A percentile compares a stretch with the other conserved stretches of the same genome.
phyloP scores from a whole-genome alignment of 2,329 filamentous ascomycete species.

The Parasarocladium wereldwijsianum region DNA sequence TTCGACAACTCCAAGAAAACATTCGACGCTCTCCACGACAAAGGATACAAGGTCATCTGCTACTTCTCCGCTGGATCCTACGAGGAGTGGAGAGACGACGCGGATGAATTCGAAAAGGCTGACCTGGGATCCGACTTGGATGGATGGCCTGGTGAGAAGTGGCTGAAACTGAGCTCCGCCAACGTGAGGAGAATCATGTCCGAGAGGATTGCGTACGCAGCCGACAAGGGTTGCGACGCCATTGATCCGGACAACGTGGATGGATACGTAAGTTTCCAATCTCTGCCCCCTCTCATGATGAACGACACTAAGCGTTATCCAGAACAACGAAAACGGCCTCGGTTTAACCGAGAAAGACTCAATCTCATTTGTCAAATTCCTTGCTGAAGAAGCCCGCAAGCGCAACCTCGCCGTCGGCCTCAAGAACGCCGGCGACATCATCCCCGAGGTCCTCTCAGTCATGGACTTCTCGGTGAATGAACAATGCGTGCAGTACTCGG shows the following conservation, averaged over 20 bases:
- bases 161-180: constrained; percentile 43
- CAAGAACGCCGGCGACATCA: constrained; percentile 53
- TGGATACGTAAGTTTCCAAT: constrained; percentile 33
- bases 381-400: constrained; percentile 36
- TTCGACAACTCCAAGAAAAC: constrained; percentile 33
- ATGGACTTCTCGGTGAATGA: constrained; percentile 58
- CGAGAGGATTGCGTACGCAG: constrained; percentile 41
- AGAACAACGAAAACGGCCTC: constrained; percentile 48
- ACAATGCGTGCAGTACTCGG: constrained; percentile 45
- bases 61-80: constrained; percentile 62
- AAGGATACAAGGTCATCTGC: constrained; percentile 51
- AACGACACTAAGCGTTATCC: constrained; percentile 4
- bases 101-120: constrained; percentile 30
- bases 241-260: constrained; percentile 62
- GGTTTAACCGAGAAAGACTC: constrained; percentile 40
- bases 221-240: constrained; percentile 48
- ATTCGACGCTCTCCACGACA: constrained; percentile 40
- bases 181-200: constrained; percentile 52
- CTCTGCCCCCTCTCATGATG: not conserved
- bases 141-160: constrained; percentile 53
- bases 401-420: constrained; percentile 48
- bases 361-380: constrained; percentile 43
- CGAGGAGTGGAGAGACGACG: constrained; percentile 48
- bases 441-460: constrained; percentile 27
- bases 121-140: constrained; percentile 45